These are phyloP conservation scores for Penicillium brasilianum DNA, from an alignment of 2,329 filamentous ascomycete genomes.

Conservation along the genomic window DNA sequence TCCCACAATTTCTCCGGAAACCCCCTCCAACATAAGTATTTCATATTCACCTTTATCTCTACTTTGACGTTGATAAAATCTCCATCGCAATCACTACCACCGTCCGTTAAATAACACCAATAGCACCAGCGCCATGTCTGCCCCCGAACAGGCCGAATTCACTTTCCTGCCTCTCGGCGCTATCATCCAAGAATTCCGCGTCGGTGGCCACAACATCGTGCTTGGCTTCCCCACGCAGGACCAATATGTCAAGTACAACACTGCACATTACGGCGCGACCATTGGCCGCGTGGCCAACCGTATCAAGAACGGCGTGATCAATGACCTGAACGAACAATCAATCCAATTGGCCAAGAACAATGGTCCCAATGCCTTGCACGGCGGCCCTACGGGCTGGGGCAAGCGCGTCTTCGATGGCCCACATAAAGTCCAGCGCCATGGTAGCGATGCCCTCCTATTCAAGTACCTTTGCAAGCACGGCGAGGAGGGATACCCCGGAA, in stretches of 20 bases:
- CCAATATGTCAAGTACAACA: conserved; percentile 76
- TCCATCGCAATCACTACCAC: conserved; percentile 7
- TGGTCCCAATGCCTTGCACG: conserved; percentile 75
- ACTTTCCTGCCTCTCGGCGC: conserved; percentile 53
- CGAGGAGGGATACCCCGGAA: conserved; percentile 89
- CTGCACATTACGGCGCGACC: conserved; percentile 86
- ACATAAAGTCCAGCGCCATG: conserved; percentile 58
- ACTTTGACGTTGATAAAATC: not conserved
- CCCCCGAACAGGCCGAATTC: conserved; percentile 44
- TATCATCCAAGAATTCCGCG: conserved; percentile 70
- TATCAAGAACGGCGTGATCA: conserved; percentile 72
- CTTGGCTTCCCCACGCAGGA: conserved; percentile 79
- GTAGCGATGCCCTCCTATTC: conserved; percentile 71
- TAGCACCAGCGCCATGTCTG: conserved; percentile 24
- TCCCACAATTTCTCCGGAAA: not conserved
- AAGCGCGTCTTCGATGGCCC: conserved; percentile 56
- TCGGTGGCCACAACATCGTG: conserved; percentile 84
- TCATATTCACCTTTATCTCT: not conserved
- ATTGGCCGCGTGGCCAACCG: conserved; percentile 87
- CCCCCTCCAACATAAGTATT: conserved; percentile 5
- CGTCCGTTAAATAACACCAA: conserved; percentile 13
- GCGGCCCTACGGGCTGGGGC: conserved; percentile 71
- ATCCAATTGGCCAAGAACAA: conserved; percentile 79
- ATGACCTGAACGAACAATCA: conserved; percentile 70
- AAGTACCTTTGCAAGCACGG: conserved; percentile 73